A percentile compares a stretch with the other conserved stretches of the same genome.
phyloP scores from a whole-genome alignment of 306 rosid species.

The Cyclanthera cordifolia region DNA sequence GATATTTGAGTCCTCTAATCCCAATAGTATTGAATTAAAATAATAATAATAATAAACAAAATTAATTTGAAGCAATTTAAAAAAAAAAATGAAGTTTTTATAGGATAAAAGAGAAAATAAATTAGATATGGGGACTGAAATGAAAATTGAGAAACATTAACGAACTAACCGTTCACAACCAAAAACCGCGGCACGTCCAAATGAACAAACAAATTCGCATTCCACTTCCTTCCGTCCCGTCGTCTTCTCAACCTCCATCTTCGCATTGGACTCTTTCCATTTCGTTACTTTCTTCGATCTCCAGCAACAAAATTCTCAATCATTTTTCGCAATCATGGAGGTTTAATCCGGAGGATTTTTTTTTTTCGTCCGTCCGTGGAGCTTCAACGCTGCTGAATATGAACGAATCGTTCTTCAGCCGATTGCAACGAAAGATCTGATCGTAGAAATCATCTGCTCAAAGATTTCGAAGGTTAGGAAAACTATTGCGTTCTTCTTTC shows the following conservation, averaged over 20 bases:
- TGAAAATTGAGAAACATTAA: constrained; percentile 2
- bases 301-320: neutral
- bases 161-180: constrained; percentile 13
- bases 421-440: neutral
- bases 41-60: no score
- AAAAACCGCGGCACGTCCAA: constrained; percentile 7
- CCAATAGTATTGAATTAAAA: no score
- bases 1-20: no score
- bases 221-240: constrained; percentile 2
- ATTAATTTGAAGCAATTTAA: no score
- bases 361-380: neutral
- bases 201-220: neutral
- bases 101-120: neutral
- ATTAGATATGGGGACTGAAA: neutral
- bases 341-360: neutral
- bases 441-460: neutral
- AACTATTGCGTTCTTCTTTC: neutral
- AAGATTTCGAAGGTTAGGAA: neutral
- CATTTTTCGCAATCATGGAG: neutral
- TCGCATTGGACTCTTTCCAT: constrained; percentile 11
- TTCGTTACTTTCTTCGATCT: neutral
- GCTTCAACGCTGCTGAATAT: neutral
- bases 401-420: neutral
- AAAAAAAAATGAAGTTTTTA: no score
- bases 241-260: constrained; percentile 1